Evolutionary conservation across 164 flowering plant species (phyloP), one percentile per base, ranked within the genome.

Genomic region (Nymphaea thermarum): DNA sequence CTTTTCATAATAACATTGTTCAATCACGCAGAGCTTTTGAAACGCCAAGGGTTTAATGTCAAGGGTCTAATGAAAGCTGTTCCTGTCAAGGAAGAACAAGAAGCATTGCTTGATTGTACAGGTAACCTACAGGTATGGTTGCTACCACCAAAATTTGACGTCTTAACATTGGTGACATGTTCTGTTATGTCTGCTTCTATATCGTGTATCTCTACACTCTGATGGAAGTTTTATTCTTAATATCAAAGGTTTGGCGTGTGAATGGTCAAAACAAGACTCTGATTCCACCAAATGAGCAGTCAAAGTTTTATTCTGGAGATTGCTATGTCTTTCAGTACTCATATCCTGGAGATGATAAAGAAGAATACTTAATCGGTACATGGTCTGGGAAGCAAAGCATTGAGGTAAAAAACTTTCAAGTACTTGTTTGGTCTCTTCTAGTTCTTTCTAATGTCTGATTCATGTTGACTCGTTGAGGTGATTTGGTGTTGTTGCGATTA

Each of bases 341-440:
- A 71, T 95, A 86, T 79, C 81, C 96, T 17, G 99, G 97, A 69
- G 96, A 95, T 66, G 97, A 89, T 63, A 89, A 80, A 71, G 98
- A 95, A 66, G 99, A 95, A 68, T 67, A 78, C 67, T 87, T 95
- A 62, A 79, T 92, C 17, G 99, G 99, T 70, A 95, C 97, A 17
- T 95, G 99, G 99, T 85, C 92, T 74, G 99, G 99, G 43, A 89
- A 83, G 83, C 85, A 86, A 66, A 87, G 99, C 76, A 77, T 87
- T 73, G 85, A 89, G 96, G 99, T 90, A 66, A 68, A 6, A 4
- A 12, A 41, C 7, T 62, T 12, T 51, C 14, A 8, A 15, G 14
- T 8, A 51, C 14, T 51, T 51, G 14, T 51, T 10, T 51, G 14
- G 5, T 51, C 36, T 51, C 7, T 51, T 51, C 57, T 51, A 51